Percentiles rank a stretch among this genome's conserved stretches.
Conservation (phyloP, 1,284 basidiomycete genomes). For the Hortiboletus rubellus region DNA sequence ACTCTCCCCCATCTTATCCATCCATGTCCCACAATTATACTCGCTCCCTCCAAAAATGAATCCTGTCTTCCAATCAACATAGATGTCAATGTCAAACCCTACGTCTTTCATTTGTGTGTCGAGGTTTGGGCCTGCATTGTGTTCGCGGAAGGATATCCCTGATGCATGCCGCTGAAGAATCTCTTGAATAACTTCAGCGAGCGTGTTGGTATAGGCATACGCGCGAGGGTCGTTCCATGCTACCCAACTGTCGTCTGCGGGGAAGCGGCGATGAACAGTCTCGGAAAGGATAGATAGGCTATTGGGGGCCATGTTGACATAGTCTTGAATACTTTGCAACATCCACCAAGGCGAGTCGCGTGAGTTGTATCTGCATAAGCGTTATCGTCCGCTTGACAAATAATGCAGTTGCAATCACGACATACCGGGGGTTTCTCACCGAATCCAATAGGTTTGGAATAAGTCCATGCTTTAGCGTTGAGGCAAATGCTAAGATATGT, state of each 20-base stretch:
- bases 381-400: neutral
- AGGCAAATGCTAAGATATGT: slow-evolving; percentile 89
- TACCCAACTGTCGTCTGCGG: slow-evolving; percentile 91
- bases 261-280: slow-evolving; percentile 87
- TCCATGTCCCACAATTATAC: slow-evolving; percentile 89
- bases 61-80: slow-evolving; percentile 94
- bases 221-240: slow-evolving; percentile 86
- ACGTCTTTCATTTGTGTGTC: slow-evolving; percentile 94
- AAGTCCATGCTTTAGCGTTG: slow-evolving; percentile 83
- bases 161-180: slow-evolving; percentile 91
- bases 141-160: slow-evolving; percentile 93
- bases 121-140: slow-evolving; percentile 94
- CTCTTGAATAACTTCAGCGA: slow-evolving; percentile 96
- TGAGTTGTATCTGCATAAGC: slow-evolving; percentile 72
- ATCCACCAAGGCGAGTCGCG: slow-evolving; percentile 98
- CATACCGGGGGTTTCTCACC: slow-evolving; percentile 74
- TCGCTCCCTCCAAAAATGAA: slow-evolving; percentile 87
- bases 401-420: slow-evolving; percentile 17
- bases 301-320: slow-evolving; percentile 80
- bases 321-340: slow-evolving; percentile 97
- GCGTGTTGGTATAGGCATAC: slow-evolving; percentile 75
- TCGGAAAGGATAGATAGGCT: slow-evolving; percentile 83
- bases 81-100: slow-evolving; percentile 93
- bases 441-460: slow-evolving; percentile 95
- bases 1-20: slow-evolving; percentile 97